Base-by-base conservation (phyloP, 768 basidiomycete species). In the Podaxis sp. region DNA sequence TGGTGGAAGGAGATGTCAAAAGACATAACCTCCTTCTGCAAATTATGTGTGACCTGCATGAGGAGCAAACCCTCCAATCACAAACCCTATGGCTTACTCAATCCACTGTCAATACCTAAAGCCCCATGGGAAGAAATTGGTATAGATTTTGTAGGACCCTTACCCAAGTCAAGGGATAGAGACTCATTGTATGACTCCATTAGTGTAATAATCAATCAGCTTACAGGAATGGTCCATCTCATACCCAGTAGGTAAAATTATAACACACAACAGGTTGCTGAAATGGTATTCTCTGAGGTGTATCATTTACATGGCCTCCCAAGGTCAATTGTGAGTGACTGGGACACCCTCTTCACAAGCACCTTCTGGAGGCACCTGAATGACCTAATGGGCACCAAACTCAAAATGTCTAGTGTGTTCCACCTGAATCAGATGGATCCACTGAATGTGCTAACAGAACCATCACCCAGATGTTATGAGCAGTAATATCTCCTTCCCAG, bases 1-100 rank as follows among this genome's bases (percentile, higher is more conserved):
- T 79, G 77, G 76, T 79, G 79, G 79, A 73, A 72, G 27, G 62
- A 67, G 0, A 71, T 80, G 62, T 65, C 59, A 0, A 3, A 19
- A 0, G 76, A 79, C 33, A 58, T 69, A 0, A 22, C 58, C 0
- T 43, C 53, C 0, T 78, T 60, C 50, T 77, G 75, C 69, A 71
- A 74, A 65, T 13, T 74, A 64, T 67, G 70, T 46, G 49, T 50
- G 0, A 67, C 57, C 7, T 71, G 69, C 43, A 58, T 54, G 27
- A 38, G 60, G n/a, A 61, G 56, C 2, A 73, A 73, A 37, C 68
- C 65, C 0, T 13, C 24, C 0, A 70, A 69, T 40, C 69, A 73
- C n/a, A 65, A 64, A 24, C 72, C 66, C 0, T 71, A 66, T 25
- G 67, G 73, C 0, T 46, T 69, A 1, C 57, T 77, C 19, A 53